These are phyloP conservation scores for Nemania sp. DNA, from an alignment of 2,329 filamentous ascomycete species.

Conservation along the genomic window DNA sequence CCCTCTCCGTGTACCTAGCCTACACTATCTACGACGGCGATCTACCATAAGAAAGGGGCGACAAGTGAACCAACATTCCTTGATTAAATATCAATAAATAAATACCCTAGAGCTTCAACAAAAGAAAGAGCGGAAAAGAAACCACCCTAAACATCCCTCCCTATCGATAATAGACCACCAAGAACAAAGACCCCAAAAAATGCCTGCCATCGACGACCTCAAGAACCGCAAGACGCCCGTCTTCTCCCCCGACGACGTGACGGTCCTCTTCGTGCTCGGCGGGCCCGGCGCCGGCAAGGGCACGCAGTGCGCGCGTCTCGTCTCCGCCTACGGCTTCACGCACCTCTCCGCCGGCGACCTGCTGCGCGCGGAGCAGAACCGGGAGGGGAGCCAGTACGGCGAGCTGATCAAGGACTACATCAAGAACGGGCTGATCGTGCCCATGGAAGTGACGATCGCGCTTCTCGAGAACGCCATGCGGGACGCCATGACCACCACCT, in stretches of 20 bases:
- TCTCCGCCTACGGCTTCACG: slow-evolving; percentile 87
- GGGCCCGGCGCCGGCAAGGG: slow-evolving; percentile 96
- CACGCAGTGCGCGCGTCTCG: slow-evolving; percentile 91
- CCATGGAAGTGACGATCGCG: slow-evolving; percentile 98
- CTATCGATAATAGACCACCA: neutral
- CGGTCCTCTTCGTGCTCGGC: slow-evolving; percentile 96
- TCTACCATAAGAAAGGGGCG: neutral
- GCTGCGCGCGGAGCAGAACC: slow-evolving; percentile 91
- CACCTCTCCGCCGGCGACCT: slow-evolving; percentile 95
- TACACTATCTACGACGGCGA: slow-evolving; percentile 4
- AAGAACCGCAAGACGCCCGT: slow-evolving; percentile 66
- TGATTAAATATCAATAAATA: neutral
- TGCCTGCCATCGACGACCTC: slow-evolving; percentile 55
- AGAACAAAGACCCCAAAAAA: no score
- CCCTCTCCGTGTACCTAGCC: neutral
- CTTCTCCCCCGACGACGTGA: slow-evolving; percentile 81
- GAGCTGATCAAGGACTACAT: slow-evolving; percentile 94
- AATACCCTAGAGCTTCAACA: neutral
- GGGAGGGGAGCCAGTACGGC: slow-evolving; percentile 87
- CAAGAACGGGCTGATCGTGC: slow-evolving; percentile 93
- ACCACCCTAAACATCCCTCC: neutral
- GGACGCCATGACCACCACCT: slow-evolving; percentile 63
- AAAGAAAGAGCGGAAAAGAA: slow-evolving; percentile 3
- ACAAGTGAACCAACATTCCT: no score
- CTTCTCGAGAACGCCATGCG: slow-evolving; percentile 94